Evolutionary conservation across 768 basidiomycete genomes (phyloP).

Genomic region (Hirschioporus abietinus): DNA sequence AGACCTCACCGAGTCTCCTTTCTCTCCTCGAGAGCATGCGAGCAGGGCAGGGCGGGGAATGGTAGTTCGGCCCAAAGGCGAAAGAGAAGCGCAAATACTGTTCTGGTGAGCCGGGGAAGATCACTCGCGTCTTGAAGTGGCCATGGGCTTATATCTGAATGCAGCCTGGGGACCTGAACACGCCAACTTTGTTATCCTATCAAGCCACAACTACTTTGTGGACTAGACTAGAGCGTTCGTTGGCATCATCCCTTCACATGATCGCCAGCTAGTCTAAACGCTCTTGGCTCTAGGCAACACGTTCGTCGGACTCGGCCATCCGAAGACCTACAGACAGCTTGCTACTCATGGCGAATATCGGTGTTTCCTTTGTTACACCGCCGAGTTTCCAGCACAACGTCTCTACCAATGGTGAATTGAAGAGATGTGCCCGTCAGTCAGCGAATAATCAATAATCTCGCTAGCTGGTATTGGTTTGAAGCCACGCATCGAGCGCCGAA

Average conservation of each 20-base stretch:
- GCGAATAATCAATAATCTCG: too few species aligned
- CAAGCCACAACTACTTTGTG: too few species aligned
- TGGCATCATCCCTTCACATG: background rate
- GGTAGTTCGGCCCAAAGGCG: background rate
- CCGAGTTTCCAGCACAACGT: too few species aligned
- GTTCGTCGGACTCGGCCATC: background rate
- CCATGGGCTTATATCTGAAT: background rate
- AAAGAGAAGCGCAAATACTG: background rate
- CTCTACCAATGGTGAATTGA: too few species aligned
- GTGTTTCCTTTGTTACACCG: background rate
- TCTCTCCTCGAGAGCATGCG: background rate
- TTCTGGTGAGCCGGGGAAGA: background rate
- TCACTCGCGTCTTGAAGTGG: too few species aligned
- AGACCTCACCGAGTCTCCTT: background rate
- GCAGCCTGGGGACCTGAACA: background rate
- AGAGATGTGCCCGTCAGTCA: too few species aligned
- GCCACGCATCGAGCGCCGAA: too few species aligned
- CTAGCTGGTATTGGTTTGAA: background rate
- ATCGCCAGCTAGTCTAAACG: background rate
- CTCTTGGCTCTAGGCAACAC: background rate
- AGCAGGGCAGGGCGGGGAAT: background rate
- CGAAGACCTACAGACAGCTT: background rate
- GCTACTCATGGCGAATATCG: too few species aligned
- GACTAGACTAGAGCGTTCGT: too few species aligned
- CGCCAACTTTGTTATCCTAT: background rate